Base-by-base conservation (phyloP, 371 early-diverging fungal species). In the Mortierella sp. region DNA sequence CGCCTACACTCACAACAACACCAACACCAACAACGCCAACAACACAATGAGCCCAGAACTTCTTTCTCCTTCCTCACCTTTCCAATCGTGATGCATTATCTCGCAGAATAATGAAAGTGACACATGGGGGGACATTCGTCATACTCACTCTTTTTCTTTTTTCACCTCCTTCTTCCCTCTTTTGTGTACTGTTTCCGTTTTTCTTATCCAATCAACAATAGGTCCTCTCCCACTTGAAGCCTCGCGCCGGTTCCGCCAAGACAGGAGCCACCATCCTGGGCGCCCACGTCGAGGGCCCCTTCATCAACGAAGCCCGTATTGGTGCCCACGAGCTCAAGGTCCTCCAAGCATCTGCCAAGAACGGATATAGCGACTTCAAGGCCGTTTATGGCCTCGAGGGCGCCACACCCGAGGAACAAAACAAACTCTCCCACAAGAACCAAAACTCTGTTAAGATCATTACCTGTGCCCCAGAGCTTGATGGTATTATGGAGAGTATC, bases 211-310 rank as follows among this genome's bases (percentile, higher is more conserved):
- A 44, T 57, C 44, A 31, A 34, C 13, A 38, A n/a, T 79, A 93
- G 93, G 91, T 94, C 3, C 90, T 96, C 24, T 93, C 95, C 16
- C 90, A 93, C 54, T 89, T 96, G 72, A 91, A 91, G 45, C 93
- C 91, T 50, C 93, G 96, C 74, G 88, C 91, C n/a, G 97, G 96
- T 75, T 92, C 91, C 10, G 89, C 90, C 42, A 84, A 88, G n/a
- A 89, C 88, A 47, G 96, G 96, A 26, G 96, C 97, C 14, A 94
- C 94, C 48, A 92, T 96, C n/a, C 89, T 97, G 14, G 97, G 94
- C 26, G 96, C 95, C 11, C 97, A 97, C 85, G 84, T 96, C 24
- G 97, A 97, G 85, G 97, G 97, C 3, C 96, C 97, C 26, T 97
- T 97, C 84, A 95, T 96, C 71, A 91, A 92, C 63, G 91, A 91